Conservation (phyloP, 2,329 filamentous ascomycete species). For the Penicillium janthinellum region DNA sequence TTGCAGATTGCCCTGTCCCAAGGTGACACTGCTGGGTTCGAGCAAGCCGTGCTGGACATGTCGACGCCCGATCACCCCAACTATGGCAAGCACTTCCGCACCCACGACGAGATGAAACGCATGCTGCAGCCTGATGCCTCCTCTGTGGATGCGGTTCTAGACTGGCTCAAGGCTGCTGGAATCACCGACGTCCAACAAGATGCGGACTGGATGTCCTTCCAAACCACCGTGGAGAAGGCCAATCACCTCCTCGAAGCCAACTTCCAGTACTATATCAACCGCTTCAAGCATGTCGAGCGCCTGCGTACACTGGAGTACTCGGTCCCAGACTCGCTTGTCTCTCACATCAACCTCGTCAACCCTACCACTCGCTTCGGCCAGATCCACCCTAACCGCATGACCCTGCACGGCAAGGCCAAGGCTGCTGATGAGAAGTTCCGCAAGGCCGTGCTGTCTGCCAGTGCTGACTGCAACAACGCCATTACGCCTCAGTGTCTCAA, state of each 20-base stretch:
- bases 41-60: conserved; percentile 51
- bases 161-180: conserved; percentile 51
- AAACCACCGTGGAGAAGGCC: conserved; percentile 38
- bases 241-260: conserved; percentile 42
- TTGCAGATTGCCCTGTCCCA: conserved; percentile 42
- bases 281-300: conserved; percentile 28
- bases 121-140: conserved; percentile 50
- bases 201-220: conserved; percentile 44
- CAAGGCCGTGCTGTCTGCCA: conserved; percentile 15
- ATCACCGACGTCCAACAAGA: conserved; percentile 39
- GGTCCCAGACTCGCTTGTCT: conserved; percentile 37
- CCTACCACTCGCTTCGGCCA: conserved; percentile 48
- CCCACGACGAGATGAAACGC: conserved; percentile 51
- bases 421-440: conserved; percentile 24
- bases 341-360: conserved; percentile 44
- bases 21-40: conserved; percentile 42
- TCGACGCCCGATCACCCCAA: conserved; percentile 51
- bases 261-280: conserved; percentile 43
- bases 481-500: conserved; percentile 53
- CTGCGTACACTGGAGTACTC: conserved; percentile 47
- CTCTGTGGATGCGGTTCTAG: conserved; percentile 44
- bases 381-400: conserved; percentile 32
- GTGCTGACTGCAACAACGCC: conserved; percentile 43
- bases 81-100: conserved; percentile 54
- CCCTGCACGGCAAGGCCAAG: conserved; percentile 26